phyloP scores from a whole-genome alignment of 148 eudicot species.

The Rhododendron ovatum region DNA sequence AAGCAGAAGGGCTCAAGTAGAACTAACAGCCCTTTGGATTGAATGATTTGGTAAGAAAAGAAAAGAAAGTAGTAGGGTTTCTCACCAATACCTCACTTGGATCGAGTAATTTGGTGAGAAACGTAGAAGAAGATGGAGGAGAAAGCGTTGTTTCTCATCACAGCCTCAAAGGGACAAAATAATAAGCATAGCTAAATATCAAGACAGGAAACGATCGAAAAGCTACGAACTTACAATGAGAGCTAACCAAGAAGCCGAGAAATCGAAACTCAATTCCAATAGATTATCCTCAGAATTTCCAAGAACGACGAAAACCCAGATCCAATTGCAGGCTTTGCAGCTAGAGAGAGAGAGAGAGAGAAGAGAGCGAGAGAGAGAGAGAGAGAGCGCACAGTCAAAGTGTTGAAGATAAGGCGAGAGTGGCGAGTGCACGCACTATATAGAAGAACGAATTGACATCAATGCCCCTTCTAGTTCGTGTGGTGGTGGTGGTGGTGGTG shows the following conservation, averaged over 20 bases:
- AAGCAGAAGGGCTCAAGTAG: not conserved
- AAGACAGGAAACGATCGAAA: not conserved
- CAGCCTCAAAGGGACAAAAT: not conserved
- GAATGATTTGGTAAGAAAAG: not conserved
- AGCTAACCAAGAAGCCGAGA: not conserved
- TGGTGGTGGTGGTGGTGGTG: constrained; percentile 14
- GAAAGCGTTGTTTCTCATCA: not conserved
- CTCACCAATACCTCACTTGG: not conserved
- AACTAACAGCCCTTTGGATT: not conserved
- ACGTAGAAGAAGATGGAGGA: not conserved
- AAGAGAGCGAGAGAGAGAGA: not conserved
- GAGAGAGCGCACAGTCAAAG: not conserved
- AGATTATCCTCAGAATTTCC: not conserved
- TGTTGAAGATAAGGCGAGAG: constrained; percentile 1
- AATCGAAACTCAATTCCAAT: not conserved
- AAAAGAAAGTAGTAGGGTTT: not conserved
- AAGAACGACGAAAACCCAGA: not conserved
- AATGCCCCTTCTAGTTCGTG: constrained; percentile 17
- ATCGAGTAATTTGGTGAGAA: not conserved
- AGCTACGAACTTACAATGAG: constrained; percentile 10
- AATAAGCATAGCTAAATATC: not conserved
- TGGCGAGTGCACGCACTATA: constrained; percentile 21
- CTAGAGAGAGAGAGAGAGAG: not conserved
- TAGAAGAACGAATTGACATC: constrained; percentile 32
- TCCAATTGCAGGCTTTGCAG: constrained; percentile 9